A percentile compares a stretch with the other conserved stretches of the same genome.
These are phyloP conservation scores for Collybia mongolica DNA, from an alignment of 768 basidiomycete genomes.

Conservation along the genomic window DNA sequence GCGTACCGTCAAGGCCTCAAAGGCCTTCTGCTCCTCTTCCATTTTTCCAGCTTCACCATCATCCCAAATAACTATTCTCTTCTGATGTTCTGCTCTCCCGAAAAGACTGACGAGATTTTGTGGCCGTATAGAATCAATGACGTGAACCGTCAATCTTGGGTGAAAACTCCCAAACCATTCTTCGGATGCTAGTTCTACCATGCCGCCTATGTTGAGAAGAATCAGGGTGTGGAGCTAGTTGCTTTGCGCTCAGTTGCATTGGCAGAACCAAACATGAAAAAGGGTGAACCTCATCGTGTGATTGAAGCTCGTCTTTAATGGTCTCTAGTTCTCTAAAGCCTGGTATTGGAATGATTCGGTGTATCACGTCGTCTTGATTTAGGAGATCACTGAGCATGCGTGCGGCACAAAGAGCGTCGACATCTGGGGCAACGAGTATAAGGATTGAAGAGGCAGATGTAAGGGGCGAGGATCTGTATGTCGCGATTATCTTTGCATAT, in stretches of 20 bases:
- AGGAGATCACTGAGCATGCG: slow-evolving; percentile 88
- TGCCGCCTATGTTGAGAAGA: slow-evolving; percentile 88
- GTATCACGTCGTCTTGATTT: slow-evolving; percentile 91
- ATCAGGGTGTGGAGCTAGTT: slow-evolving; percentile 83
- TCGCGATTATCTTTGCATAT: slow-evolving; percentile 68
- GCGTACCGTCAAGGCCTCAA: slow-evolving; percentile 67
- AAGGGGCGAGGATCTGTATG: slow-evolving; percentile 70
- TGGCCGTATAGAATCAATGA: slow-evolving; percentile 93
- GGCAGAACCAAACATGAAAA: too few relatives aligned
- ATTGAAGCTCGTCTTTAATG: slow-evolving; percentile 62
- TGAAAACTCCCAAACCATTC: slow-evolving; percentile 78
- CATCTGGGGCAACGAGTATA: slow-evolving; percentile 85
- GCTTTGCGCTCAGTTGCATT: too few relatives aligned
- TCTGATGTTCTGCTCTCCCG: slow-evolving; percentile 60
- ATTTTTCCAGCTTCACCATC: slow-evolving; percentile 79
- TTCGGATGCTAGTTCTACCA: slow-evolving; percentile 75
- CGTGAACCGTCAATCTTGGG: slow-evolving; percentile 70
- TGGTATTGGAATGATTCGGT: slow-evolving; percentile 86
- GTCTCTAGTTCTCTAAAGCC: slow-evolving; percentile 76
- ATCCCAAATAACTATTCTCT: slow-evolving; percentile 89
- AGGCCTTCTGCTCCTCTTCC: slow-evolving; percentile 73
- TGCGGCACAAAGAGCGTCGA: slow-evolving; percentile 90
- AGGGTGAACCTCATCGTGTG: slow-evolving; percentile 58
- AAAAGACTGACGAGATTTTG: slow-evolving; percentile 88
- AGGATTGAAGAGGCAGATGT: slow-evolving; percentile 83